Conservation (phyloP, 352 stramenopile genomes). For the Phytophthora foliorum region DNA sequence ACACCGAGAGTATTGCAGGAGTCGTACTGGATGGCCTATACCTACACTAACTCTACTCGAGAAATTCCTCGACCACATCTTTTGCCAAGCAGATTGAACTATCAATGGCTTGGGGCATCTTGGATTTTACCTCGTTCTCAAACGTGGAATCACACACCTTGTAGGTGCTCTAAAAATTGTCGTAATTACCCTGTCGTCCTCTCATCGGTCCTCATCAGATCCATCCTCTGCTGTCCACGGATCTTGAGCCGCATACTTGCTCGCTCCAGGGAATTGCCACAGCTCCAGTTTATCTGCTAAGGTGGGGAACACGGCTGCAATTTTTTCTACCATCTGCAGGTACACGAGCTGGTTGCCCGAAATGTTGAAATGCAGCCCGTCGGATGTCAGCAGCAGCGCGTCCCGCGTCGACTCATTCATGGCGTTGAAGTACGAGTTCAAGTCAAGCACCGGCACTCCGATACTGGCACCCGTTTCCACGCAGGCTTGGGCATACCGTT, state of each 20-base stretch:
- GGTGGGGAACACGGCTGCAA: conserved; percentile 25
- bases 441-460: conserved; percentile 46
- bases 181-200: not conserved
- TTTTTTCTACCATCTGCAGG: conserved; percentile 38
- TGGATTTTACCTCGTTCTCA: no score
- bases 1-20: no score
- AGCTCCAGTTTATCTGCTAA: conserved; percentile 12
- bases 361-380: conserved; percentile 59
- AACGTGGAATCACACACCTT: no score
- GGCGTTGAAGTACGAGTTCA: conserved; percentile 58
- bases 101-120: no score
- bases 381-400: conserved; percentile 37
- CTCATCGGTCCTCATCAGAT: conserved; percentile 1
- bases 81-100: no score
- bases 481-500: conserved; percentile 51
- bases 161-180: not conserved
- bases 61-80: no score
- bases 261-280: conserved; percentile 26
- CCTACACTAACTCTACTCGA: no score
- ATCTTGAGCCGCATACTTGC: conserved; percentile 13
- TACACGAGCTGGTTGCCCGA: conserved; percentile 55
- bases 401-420: conserved; percentile 45
- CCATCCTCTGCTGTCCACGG: conserved; percentile 15
- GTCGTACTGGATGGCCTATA: no score
- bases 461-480: conserved; percentile 37